Percentiles rank a stretch among this genome's conserved stretches.
These are phyloP conservation scores for Sechiopsis laciniata DNA, from an alignment of 306 rosid species.

Conservation along the genomic window DNA sequence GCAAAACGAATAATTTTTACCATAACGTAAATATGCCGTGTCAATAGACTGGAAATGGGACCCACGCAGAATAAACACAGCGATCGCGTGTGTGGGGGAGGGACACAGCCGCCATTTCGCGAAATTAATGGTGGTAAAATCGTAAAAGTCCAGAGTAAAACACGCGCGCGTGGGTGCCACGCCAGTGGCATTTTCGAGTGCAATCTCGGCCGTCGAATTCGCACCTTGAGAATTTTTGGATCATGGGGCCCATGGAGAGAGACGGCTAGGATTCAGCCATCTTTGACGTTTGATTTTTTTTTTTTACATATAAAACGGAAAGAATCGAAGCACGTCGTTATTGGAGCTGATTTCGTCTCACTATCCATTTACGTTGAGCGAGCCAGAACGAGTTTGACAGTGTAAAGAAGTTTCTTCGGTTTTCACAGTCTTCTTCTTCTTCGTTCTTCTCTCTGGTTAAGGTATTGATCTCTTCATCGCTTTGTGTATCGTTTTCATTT, in stretches of 20 bases:
- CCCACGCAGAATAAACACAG: neutral
- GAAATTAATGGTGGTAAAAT: neutral
- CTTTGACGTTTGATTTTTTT: neutral
- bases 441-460: neutral
- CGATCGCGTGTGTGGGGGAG: no score
- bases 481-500: neutral
- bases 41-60: neutral
- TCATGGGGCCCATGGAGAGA: no score
- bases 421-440: conserved; percentile 10
- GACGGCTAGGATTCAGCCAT: conserved; percentile 14
- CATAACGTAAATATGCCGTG: neutral
- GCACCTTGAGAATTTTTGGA: neutral
- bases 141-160: neutral
- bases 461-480: conserved; percentile 5
- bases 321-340: neutral
- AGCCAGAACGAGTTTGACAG: neutral
- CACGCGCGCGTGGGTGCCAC: neutral
- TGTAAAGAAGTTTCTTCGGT: neutral
- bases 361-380: neutral
- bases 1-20: neutral
- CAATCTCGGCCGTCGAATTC: conserved; percentile 5
- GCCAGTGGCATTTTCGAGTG: neutral
- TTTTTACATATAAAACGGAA: neutral
- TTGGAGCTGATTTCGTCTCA: conserved; percentile 14
- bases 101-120: conserved; percentile 6